Conservation (phyloP, 257 asterid species). For the Buddleja alternifolia region DNA sequence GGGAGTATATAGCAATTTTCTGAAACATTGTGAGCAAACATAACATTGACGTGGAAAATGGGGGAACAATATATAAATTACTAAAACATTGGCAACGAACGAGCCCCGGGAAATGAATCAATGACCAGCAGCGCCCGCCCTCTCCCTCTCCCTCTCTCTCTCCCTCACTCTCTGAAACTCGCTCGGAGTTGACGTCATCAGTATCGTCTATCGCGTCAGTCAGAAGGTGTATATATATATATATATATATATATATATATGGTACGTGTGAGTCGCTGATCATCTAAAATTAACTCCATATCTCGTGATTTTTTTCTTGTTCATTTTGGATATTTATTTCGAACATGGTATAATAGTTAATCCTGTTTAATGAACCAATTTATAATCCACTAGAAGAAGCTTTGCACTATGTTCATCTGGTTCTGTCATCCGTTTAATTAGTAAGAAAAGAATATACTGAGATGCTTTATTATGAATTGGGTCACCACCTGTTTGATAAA, state of each 20-base stretch:
- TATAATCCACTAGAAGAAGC: too few relatives aligned
- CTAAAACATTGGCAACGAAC: too few relatives aligned
- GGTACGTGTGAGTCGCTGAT: not conserved
- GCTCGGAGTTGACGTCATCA: slow-evolving; percentile 1
- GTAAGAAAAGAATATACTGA: not conserved
- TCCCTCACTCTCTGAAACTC: not conserved
- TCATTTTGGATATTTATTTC: not conserved
- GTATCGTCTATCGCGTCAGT: not conserved
- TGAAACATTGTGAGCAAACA: too few relatives aligned
- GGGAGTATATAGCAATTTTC: too few relatives aligned
- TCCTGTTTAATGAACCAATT: not conserved
- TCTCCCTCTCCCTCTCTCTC: not conserved
- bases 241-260: too few relatives aligned
- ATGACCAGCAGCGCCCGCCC: not conserved
- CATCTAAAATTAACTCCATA: not conserved
- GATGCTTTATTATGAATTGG: not conserved
- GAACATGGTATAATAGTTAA: not conserved
- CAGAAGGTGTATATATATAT: too few relatives aligned
- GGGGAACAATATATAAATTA: too few relatives aligned
- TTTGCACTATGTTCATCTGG: not conserved
- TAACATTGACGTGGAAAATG: too few relatives aligned
- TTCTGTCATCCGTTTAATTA: not conserved
- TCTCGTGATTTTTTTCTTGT: not conserved
- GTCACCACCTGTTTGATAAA: slow-evolving; percentile 42
- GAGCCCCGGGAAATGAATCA: slow-evolving; percentile 28